phyloP scores from a whole-genome alignment of 176 grass and related monocot genomes.

The Aegilops bicornis region DNA sequence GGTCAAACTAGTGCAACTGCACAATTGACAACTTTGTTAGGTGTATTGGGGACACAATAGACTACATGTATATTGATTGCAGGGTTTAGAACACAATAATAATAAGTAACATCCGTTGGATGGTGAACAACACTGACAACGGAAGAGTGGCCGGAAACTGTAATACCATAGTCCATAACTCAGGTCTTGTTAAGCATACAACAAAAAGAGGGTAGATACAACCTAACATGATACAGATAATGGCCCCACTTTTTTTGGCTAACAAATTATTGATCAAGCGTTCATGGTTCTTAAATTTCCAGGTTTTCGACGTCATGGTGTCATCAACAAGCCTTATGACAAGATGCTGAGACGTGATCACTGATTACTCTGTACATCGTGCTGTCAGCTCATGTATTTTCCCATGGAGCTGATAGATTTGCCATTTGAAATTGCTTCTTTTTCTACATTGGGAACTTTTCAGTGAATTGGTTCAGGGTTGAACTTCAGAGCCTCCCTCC shows the following conservation, averaged over 20 bases:
- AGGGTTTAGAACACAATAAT: too few species aligned
- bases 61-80: too few species aligned
- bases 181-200: conserved; percentile 36
- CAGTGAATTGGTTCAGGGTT: conserved; percentile 78
- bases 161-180: conserved; percentile 16
- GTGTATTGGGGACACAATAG: neutral
- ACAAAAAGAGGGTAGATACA: conserved; percentile 35
- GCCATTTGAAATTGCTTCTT: neutral
- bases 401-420: conserved; percentile 9
- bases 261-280: conserved; percentile 61
- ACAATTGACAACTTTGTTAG: neutral
- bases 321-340: conserved; percentile 6
- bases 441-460: neutral
- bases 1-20: neutral
- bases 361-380: conserved; percentile 3
- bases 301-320: neutral
- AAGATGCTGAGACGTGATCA: conserved; percentile 21
- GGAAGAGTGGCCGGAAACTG: conserved; percentile 11
- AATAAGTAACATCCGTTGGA: neutral
- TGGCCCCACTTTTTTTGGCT: conserved; percentile 30
- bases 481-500: conserved; percentile 92
- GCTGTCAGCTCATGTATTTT: conserved; percentile 23
- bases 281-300: conserved; percentile 34
- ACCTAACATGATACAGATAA: conserved; percentile 40
- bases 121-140: conserved; percentile 17